Evolutionary conservation across 1,284 basidiomycete species (phyloP).

Genomic region (Schizopora paradoxa): DNA sequence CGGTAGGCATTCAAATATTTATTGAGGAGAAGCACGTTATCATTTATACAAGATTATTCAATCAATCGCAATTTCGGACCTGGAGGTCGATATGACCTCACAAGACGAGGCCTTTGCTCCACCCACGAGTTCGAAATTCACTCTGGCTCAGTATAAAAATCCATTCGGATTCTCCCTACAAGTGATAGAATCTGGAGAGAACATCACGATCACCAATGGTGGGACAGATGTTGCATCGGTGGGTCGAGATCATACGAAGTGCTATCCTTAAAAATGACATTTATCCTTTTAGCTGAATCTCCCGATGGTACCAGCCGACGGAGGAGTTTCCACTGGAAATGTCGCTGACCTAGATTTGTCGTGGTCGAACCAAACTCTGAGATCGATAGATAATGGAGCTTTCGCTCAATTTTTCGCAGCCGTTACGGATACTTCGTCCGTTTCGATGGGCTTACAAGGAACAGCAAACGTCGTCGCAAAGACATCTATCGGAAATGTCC

Average conservation of each 20-base stretch:
- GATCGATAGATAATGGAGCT: slow-evolving; percentile 47
- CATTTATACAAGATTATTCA: slow-evolving; percentile 48
- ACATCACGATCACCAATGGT: slow-evolving; percentile 45
- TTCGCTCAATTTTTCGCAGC: slow-evolving; percentile 56
- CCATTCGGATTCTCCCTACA: slow-evolving; percentile 75
- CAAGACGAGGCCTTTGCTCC: slow-evolving; percentile 54
- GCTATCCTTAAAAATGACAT: neutral
- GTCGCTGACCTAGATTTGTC: slow-evolving; percentile 50
- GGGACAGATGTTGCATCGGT: slow-evolving; percentile 55
- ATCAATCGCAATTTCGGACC: slow-evolving; percentile 59
- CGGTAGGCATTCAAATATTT: slow-evolving; percentile 27
- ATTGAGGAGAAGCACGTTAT: neutral
- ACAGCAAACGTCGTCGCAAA: slow-evolving; percentile 56
- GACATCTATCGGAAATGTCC: slow-evolving; percentile 64
- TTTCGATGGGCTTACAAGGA: slow-evolving; percentile 50
- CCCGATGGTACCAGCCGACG: slow-evolving; percentile 43
- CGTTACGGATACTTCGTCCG: slow-evolving; percentile 47
- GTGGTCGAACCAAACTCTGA: slow-evolving; percentile 53
- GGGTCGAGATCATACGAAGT: slow-evolving; percentile 13
- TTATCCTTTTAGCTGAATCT: slow-evolving; percentile 43
- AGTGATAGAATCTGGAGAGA: slow-evolving; percentile 51
- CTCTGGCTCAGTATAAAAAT: slow-evolving; percentile 66
- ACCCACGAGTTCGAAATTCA: slow-evolving; percentile 52
- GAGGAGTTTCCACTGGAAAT: slow-evolving; percentile 67
- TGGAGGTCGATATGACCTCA: slow-evolving; percentile 49